Base-by-base conservation (phyloP, 164 flowering plant genomes). In the Chimonanthus praecox region DNA sequence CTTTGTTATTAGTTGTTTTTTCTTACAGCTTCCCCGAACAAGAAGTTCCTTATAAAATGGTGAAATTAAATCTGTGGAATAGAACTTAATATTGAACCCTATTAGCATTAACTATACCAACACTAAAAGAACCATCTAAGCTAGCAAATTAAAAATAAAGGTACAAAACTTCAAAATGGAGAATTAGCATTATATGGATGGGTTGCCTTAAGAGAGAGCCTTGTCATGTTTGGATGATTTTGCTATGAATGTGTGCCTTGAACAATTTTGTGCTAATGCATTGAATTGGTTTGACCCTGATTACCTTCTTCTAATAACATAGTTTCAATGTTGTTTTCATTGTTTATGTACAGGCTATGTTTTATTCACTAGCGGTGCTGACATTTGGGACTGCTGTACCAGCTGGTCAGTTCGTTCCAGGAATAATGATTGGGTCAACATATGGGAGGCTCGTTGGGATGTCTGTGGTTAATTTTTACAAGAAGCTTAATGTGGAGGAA, bases 371-470 rank as follows among this genome's bases (percentile, higher is more conserved):
- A 75, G 99, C 99, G 47, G 99, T 95, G 68, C 88, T 93, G 78
- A 95, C 99, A 71, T 95, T 90, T 87, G 99, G 99, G 66, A 87
- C 95, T 70, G 97, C 99, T 81, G 98, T 95, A 79, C 99, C 99
- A 69, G 97, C 99, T 81, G 99, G 99, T 74, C 99, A 95, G 75
- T 95, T 95, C 88, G 94, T 93, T 77, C 99, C 98, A 71, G 98
- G 98, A 66, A 95, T 95, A 82, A 95, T 95, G 99, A 93, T 95
- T 75, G 98, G 99, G 70, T 95, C 99, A 63, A 95, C 99, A 45
- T 95, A 95, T 83, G 99, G 99, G 18, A 94, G 99, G 66, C 97
- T 95, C 80, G 98, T 93, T 73, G 98, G 98, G 81, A 92, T 90
- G 96, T 89, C 92, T 83, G 98, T 92, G 75, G 99, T 95, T 50